Evolutionary conservation across 768 basidiomycete species (phyloP).

Genomic region (Lepiota brunneoincarnata): DNA sequence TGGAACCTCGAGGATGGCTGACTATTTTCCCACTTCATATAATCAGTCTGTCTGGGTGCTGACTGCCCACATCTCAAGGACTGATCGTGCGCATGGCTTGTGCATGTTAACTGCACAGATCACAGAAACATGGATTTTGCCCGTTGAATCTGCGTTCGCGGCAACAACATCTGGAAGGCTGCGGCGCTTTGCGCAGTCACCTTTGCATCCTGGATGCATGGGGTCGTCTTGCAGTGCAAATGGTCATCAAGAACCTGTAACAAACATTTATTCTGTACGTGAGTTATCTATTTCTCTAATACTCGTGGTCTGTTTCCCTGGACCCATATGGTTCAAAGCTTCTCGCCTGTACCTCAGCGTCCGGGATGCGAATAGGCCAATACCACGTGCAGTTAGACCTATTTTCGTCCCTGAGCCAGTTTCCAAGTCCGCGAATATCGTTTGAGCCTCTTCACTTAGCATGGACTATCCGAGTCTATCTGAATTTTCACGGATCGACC

Average conservation of each 20-base stretch:
- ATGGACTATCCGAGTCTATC: constrained; percentile 27
- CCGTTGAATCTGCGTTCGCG: neutral
- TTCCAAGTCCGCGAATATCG: constrained; percentile 22
- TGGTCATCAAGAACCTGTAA: neutral
- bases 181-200: neutral
- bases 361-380: neutral
- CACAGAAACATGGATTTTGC: neutral
- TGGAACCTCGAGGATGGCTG: neutral
- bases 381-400: constrained; percentile 15
- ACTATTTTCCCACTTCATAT: neutral
- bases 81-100: constrained; percentile 2
- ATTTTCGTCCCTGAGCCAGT: constrained; percentile 21
- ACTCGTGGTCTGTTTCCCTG: neutral
- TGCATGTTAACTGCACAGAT: constrained; percentile 7
- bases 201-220: neutral
- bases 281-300: neutral
- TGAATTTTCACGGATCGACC: constrained; percentile 26
- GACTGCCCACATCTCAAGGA: neutral
- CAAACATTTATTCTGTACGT: neutral
- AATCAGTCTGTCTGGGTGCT: neutral
- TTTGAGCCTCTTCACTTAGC: constrained; percentile 9
- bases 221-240: neutral
- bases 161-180: neutral
- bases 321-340: constrained; percentile 9
- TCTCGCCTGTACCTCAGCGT: constrained; percentile 4